Evolutionary conservation across 163 green algal genomes (phyloP).

Genomic region (Scenedesmus sp.): DNA sequence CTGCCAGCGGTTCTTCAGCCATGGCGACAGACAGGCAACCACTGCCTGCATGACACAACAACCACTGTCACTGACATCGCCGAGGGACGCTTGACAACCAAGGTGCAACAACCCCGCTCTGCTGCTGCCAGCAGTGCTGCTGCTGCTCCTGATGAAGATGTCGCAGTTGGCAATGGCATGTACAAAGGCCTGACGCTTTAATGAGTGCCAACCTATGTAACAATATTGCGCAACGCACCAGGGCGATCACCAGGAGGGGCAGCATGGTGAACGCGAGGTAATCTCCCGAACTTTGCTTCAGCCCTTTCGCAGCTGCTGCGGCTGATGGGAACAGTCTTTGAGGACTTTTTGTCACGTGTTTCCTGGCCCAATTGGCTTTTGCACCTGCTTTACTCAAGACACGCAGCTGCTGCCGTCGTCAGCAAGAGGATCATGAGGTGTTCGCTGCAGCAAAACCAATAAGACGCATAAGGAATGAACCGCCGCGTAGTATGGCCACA

Average conservation of each 20-base stretch:
- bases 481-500: too few species aligned
- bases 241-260: background rate
- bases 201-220: background rate
- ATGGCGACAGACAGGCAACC: slow-evolving; percentile 16
- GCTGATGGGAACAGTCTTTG: background rate
- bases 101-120: background rate
- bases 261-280: background rate
- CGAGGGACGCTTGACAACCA: background rate
- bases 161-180: background rate
- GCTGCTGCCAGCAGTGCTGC: background rate
- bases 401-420: slow-evolving; percentile 1
- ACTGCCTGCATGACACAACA: background rate
- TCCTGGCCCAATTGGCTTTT: background rate
- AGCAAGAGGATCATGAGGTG: background rate
- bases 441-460: background rate
- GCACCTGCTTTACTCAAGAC: slow-evolving; percentile 6
- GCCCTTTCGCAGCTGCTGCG: background rate
- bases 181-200: background rate
- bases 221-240: background rate
- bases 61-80: background rate
- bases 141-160: background rate
- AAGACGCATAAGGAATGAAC: background rate
- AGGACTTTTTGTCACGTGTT: background rate
- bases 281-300: background rate
- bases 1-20: slow-evolving; percentile 7